Evolutionary conservation across 2,329 filamentous ascomycete genomes (phyloP).

Genomic region (Diplodia sapinea): DNA sequence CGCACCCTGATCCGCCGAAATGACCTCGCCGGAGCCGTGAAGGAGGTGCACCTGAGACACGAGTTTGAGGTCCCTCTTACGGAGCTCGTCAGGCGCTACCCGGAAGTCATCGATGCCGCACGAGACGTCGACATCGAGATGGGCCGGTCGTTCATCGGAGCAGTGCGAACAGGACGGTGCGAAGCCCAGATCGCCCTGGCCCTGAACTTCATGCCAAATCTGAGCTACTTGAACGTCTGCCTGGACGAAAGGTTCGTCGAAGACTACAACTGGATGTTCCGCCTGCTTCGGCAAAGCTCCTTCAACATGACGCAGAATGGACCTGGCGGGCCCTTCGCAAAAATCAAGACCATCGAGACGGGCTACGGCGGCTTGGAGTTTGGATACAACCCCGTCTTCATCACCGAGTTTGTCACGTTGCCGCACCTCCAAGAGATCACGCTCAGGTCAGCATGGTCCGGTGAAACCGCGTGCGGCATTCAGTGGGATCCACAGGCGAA

Average conservation of each 20-base stretch:
- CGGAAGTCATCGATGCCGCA: constrained; percentile 5
- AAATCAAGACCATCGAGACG: background rate
- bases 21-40: background rate
- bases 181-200: constrained; percentile 12
- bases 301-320: constrained; percentile 4
- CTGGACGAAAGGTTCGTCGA: constrained; percentile 13
- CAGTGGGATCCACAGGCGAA: background rate
- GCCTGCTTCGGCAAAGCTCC: constrained; percentile 1
- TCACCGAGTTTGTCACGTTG: constrained; percentile 5
- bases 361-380: constrained; percentile 7
- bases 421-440: background rate
- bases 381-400: constrained; percentile 17
- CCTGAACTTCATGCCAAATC: constrained; percentile 1
- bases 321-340: background rate
- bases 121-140: constrained; percentile 1
- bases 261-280: constrained; percentile 19
- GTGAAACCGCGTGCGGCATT: constrained; percentile 5
- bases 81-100: background rate
- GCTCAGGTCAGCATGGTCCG: constrained; percentile 8
- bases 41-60: constrained; percentile 14
- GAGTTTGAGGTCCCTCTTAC: background rate
- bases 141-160: constrained; percentile 2
- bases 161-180: constrained; percentile 2
- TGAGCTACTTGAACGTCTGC: constrained; percentile 16
- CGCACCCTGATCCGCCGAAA: background rate